Evolutionary conservation across 1,284 basidiomycete species (phyloP).

Genomic region (Sanghuangporus baumii): DNA sequence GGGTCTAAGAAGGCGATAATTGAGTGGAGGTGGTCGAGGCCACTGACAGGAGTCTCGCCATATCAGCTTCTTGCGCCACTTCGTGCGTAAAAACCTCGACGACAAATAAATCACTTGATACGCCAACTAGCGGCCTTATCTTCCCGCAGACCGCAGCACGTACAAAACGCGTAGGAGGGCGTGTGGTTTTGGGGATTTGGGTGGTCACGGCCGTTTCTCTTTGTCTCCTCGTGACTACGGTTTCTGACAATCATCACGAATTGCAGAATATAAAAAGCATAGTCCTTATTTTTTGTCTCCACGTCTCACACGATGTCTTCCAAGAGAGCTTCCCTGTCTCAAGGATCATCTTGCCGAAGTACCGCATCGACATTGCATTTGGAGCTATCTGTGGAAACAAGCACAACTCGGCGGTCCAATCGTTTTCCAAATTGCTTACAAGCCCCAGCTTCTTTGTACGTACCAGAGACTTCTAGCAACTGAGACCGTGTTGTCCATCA

Average conservation of each 20-base stretch:
- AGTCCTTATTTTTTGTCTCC: no score
- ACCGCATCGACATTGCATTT: no score
- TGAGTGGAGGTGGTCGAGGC: background rate
- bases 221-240: no score
- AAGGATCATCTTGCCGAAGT: no score
- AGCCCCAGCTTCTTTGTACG: background rate
- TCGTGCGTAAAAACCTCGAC: background rate
- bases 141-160: background rate
- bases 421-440: no score
- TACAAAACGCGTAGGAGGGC: background rate
- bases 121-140: background rate
- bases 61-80: slow-evolving; percentile 1
- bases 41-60: background rate
- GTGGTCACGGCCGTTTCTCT: background rate
- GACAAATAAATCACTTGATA: background rate
- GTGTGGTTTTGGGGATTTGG: background rate
- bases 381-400: no score
- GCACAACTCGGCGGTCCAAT: no score
- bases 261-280: no score
- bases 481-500: background rate
- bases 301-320: no score
- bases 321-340: no score
- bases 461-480: background rate
- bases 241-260: no score
- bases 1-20: background rate